Evolutionary conservation across 1,284 basidiomycete species (phyloP).

Genomic region (Fomitopsis betulina): DNA sequence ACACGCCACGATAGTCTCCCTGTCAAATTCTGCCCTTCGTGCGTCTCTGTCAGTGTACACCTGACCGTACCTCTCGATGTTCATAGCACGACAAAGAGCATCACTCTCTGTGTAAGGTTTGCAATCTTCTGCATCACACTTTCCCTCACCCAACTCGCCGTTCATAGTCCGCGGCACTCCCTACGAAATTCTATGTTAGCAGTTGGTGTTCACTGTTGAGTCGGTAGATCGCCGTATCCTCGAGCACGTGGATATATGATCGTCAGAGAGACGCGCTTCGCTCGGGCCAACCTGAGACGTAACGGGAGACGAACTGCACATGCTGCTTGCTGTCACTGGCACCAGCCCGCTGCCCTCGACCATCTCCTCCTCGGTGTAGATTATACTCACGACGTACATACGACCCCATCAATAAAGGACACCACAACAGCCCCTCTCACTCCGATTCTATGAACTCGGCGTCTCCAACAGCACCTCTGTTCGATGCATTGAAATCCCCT

Average conservation of each 20-base stretch:
- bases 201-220: background rate
- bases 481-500: constrained; percentile 29
- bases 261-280: background rate
- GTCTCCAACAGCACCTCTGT: constrained; percentile 32
- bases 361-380: background rate
- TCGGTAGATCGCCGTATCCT: background rate
- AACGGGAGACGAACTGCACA: background rate
- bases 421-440: background rate
- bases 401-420: background rate
- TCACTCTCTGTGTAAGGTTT: too few species aligned
- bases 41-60: too few species aligned
- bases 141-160: too few species aligned
- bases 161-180: too few species aligned
- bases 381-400: background rate
- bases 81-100: too few species aligned
- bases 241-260: background rate
- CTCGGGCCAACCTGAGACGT: background rate
- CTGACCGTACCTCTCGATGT: too few species aligned
- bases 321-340: background rate
- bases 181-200: too few species aligned
- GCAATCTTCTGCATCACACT: too few species aligned
- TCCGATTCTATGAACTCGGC: constrained; percentile 21
- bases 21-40: too few species aligned
- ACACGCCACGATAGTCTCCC: too few species aligned
- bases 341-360: background rate